phyloP scores from a whole-genome alignment of 2,329 filamentous ascomycete genomes.

The Fragosphaeria purpurea region DNA sequence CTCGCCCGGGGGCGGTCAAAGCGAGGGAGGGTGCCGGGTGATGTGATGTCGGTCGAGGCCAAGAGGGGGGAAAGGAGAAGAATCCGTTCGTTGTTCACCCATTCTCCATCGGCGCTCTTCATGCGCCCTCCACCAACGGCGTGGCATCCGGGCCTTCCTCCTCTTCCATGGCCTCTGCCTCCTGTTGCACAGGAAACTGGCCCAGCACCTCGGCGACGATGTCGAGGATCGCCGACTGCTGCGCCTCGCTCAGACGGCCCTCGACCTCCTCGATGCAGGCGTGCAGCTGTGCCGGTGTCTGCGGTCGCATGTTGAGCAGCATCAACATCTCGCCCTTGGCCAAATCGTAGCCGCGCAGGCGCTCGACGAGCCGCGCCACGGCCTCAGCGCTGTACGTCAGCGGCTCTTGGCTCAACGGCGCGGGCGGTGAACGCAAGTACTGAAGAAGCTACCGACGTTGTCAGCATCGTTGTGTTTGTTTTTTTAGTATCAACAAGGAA shows the following conservation, averaged over 20 bases:
- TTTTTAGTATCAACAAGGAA: too few relatives aligned
- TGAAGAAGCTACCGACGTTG: slow-evolving; percentile 7
- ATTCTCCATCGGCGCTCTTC: not conserved
- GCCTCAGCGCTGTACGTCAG: slow-evolving; percentile 41
- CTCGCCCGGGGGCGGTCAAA: slow-evolving; percentile 39
- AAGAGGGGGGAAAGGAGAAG: not conserved
- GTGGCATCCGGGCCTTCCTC: slow-evolving; percentile 2
- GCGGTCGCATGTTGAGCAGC: slow-evolving; percentile 56
- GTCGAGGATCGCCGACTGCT: slow-evolving; percentile 48
- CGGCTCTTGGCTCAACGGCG: slow-evolving; percentile 46
- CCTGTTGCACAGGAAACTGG: slow-evolving; percentile 30
- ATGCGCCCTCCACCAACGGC: not conserved
- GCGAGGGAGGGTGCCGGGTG: slow-evolving; percentile 42
- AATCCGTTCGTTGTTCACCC: not conserved
- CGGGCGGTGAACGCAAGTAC: slow-evolving; percentile 38
- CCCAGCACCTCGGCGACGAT: slow-evolving; percentile 50
- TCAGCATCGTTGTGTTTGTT: not conserved
- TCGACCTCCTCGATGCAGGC: slow-evolving; percentile 57
- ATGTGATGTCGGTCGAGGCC: slow-evolving; percentile 24
- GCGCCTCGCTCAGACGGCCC: slow-evolving; percentile 46
- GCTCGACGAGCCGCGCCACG: slow-evolving; percentile 43
- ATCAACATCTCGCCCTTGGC: slow-evolving; percentile 60
- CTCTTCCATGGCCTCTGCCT: slow-evolving; percentile 22
- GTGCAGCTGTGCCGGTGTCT: slow-evolving; percentile 46
- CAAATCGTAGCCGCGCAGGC: slow-evolving; percentile 46